Conservation (phyloP, 495 filamentous ascomycete genomes). For the Gamarada debralockiae region DNA sequence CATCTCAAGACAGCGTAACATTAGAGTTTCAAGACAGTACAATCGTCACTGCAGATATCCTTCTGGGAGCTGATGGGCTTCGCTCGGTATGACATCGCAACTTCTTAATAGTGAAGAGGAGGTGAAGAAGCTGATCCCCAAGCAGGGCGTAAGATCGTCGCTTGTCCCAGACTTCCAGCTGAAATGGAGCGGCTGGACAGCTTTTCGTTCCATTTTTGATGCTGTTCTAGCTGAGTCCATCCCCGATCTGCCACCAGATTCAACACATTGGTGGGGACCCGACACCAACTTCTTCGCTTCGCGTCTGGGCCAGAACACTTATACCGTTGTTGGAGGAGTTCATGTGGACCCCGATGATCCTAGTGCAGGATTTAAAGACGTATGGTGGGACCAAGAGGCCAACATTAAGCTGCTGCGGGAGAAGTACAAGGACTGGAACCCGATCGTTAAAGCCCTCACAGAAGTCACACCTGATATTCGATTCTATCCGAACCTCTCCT, state of each 20-base stretch:
- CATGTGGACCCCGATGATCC: constrained; percentile 34
- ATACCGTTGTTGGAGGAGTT: constrained; percentile 42
- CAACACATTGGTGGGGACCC: constrained; percentile 46
- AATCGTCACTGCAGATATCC: constrained; percentile 26
- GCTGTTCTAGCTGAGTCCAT: constrained; percentile 35
- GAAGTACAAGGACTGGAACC: constrained; percentile 45
- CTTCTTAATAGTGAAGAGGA: background rate
- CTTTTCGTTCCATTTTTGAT: constrained; percentile 44
- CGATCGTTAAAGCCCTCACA: constrained; percentile 35
- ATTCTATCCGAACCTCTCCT: constrained; percentile 41
- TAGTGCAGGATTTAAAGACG: constrained; percentile 31
- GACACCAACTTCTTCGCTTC: constrained; percentile 45
- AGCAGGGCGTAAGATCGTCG: constrained; percentile 26
- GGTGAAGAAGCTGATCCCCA: background rate
- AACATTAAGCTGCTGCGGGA: constrained; percentile 33
- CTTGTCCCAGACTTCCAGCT: constrained; percentile 39
- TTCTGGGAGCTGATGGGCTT: constrained; percentile 33
- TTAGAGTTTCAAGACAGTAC: constrained; percentile 28
- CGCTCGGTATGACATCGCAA: constrained; percentile 19
- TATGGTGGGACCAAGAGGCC: constrained; percentile 37
- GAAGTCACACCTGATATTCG: constrained; percentile 39
- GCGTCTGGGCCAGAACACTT: constrained; percentile 35
- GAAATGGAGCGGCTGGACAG: constrained; percentile 40
- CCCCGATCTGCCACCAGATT: constrained; percentile 38
- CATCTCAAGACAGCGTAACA: constrained; percentile 12